Conservation (phyloP, 1,284 basidiomycete genomes). For the Quambalaria eucalypti region DNA sequence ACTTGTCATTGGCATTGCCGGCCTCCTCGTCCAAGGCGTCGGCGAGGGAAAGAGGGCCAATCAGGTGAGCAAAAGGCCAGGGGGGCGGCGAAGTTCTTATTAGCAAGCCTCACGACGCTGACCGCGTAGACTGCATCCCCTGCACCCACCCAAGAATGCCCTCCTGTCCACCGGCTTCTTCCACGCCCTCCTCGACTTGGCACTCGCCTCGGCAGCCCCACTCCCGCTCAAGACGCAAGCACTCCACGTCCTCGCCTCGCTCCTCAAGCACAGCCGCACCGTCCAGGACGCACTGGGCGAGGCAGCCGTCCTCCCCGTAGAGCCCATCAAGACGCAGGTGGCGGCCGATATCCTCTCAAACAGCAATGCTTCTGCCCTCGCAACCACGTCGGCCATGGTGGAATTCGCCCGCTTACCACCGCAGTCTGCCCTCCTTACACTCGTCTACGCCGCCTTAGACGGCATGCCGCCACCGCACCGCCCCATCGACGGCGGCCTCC, state of each 20-base stretch:
- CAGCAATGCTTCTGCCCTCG: background rate
- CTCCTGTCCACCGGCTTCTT: conserved; percentile 58
- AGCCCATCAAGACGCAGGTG: conserved; percentile 5
- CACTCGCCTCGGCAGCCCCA: conserved; percentile 83
- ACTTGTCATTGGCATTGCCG: conserved; percentile 70
- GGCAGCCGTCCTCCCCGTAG: conserved; percentile 28
- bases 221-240: conserved; percentile 63
- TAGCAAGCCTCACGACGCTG: background rate
- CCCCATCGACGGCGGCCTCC: background rate
- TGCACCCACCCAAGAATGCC: conserved; percentile 45
- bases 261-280: conserved; percentile 17
- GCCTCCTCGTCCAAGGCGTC: conserved; percentile 51
- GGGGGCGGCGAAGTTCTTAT: background rate
- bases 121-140: background rate
- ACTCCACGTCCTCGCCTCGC: conserved; percentile 59
- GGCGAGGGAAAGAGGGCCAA: conserved; percentile 53
- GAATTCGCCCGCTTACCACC: conserved; percentile 18
- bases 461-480: conserved; percentile 6
- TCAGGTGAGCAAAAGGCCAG: conserved; percentile 9
- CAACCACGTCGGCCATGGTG: background rate
- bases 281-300: conserved; percentile 52
- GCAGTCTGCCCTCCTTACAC: conserved; percentile 18
- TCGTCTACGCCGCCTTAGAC: conserved; percentile 26
- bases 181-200: conserved; percentile 75
- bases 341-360: background rate